A percentile compares a stretch with the other conserved stretches of the same genome.
These are phyloP conservation scores for Huntiella decipiens DNA, from an alignment of 2,329 filamentous ascomycete species.

Conservation along the genomic window DNA sequence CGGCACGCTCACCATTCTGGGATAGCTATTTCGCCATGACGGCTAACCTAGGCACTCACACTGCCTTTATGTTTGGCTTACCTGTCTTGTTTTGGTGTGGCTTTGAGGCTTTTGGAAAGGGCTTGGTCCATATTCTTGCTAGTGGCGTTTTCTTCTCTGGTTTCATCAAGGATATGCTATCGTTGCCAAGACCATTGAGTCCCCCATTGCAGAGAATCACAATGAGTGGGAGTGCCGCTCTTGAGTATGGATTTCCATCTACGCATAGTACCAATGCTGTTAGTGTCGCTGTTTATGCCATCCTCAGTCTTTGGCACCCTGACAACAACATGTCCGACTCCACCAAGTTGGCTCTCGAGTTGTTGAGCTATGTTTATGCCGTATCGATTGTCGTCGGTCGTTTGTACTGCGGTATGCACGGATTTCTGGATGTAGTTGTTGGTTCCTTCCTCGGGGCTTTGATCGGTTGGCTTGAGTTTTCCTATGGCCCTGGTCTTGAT, in stretches of 20 bases:
- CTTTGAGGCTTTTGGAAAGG: constrained; percentile 65
- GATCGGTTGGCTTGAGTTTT: constrained; percentile 40
- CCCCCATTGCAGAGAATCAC: constrained; percentile 87
- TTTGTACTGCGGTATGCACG: constrained; percentile 97
- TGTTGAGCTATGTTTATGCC: constrained; percentile 64
- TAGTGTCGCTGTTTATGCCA: constrained; percentile 71
- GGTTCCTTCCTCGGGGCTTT: constrained; percentile 59
- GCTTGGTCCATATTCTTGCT: constrained; percentile 58
- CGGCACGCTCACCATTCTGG: constrained; percentile 60
- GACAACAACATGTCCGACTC: constrained; percentile 41
- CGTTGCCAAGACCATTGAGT: constrained; percentile 76
- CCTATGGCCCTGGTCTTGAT: constrained; percentile 45
- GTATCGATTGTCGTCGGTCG: constrained; percentile 77
- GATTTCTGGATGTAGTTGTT: constrained; percentile 75
- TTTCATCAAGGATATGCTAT: constrained; percentile 85
- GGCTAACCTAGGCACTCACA: constrained; percentile 91
- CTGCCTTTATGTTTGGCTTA: constrained; percentile 92
- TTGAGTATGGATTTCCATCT: constrained; percentile 94
- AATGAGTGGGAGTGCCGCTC: constrained; percentile 85
- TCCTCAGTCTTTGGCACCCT: constrained; percentile 49
- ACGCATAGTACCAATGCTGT: constrained; percentile 96
- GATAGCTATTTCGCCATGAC: constrained; percentile 96
- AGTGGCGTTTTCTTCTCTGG: constrained; percentile 73
- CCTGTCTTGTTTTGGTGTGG: constrained; percentile 96
- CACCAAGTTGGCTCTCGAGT: constrained; percentile 44